A percentile compares a stretch with the other conserved stretches of the same genome.
phyloP scores from a whole-genome alignment of 208 protist genomes.

The Spongospora subterranea region DNA sequence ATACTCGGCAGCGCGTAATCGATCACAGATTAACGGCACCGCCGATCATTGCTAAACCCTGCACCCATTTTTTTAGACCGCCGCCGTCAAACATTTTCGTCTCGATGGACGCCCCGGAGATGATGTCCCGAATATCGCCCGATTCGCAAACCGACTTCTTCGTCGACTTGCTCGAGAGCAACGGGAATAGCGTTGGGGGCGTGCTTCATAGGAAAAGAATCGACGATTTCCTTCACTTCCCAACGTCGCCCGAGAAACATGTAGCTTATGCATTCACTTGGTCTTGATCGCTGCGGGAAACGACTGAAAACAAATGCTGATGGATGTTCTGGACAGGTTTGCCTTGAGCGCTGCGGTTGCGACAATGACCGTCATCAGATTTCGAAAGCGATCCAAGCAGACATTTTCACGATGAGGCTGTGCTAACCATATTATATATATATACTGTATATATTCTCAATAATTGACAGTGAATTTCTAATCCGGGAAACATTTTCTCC shows the following conservation, averaged over 20 bases:
- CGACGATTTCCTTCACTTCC: background rate
- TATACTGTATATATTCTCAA: background rate
- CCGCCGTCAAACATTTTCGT: background rate
- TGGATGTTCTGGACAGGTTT: background rate
- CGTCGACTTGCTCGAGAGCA: background rate
- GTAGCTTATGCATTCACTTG: background rate
- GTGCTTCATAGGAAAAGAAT: background rate
- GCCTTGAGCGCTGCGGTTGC: background rate
- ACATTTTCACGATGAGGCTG: too few species aligned
- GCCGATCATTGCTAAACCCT: too few species aligned
- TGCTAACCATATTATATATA: background rate
- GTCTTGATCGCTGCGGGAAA: background rate
- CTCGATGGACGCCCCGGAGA: background rate
- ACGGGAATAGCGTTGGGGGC: too few species aligned
- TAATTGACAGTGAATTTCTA: background rate
- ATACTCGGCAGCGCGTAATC: background rate
- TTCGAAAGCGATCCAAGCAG: background rate
- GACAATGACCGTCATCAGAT: background rate
- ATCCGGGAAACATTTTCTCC: background rate
- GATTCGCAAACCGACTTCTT: background rate
- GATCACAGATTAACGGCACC: too few species aligned
- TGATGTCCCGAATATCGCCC: background rate
- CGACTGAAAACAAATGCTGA: background rate
- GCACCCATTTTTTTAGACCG: background rate
- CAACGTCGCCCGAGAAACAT: background rate